Evolutionary conservation across 495 filamentous ascomycete genomes (phyloP).

Genomic region (Penicillium goetzii): DNA sequence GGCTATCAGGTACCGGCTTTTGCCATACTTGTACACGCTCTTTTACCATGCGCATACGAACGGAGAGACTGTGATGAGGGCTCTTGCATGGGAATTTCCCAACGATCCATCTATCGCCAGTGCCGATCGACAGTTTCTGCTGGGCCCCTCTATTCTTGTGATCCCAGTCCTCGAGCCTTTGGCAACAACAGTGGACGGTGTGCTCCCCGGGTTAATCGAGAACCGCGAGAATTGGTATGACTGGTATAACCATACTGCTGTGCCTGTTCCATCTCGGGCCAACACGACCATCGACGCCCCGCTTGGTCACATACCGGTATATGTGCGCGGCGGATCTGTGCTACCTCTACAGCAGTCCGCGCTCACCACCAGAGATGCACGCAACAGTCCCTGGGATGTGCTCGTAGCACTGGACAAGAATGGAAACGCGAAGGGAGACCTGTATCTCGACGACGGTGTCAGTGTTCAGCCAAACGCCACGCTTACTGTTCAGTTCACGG

Average conservation of each 20-base stretch:
- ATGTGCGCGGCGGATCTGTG: conserved; percentile 63
- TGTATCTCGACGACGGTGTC: conserved; percentile 23
- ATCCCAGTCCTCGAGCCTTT: conserved; percentile 59
- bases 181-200: conserved; percentile 59
- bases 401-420: conserved; percentile 18
- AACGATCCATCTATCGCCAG: conserved; percentile 63
- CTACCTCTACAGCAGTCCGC: conserved; percentile 65
- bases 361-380: conserved; percentile 59
- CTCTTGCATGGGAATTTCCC: conserved; percentile 73
- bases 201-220: conserved; percentile 65
- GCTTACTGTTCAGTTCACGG: neutral
- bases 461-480: conserved; percentile 13
- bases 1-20: conserved; percentile 62
- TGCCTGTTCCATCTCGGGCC: conserved; percentile 49
- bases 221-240: conserved; percentile 62
- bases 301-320: conserved; percentile 70
- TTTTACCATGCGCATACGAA: conserved; percentile 63
- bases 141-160: conserved; percentile 65
- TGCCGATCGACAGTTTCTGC: conserved; percentile 70
- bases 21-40: conserved; percentile 72
- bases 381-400: conserved; percentile 10
- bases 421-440: conserved; percentile 16
- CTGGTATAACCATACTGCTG: conserved; percentile 62
- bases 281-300: conserved; percentile 69
- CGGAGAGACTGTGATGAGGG: conserved; percentile 69